Base-by-base conservation (phyloP, 2,329 filamentous ascomycete genomes). In the Scorias spongiosa region DNA sequence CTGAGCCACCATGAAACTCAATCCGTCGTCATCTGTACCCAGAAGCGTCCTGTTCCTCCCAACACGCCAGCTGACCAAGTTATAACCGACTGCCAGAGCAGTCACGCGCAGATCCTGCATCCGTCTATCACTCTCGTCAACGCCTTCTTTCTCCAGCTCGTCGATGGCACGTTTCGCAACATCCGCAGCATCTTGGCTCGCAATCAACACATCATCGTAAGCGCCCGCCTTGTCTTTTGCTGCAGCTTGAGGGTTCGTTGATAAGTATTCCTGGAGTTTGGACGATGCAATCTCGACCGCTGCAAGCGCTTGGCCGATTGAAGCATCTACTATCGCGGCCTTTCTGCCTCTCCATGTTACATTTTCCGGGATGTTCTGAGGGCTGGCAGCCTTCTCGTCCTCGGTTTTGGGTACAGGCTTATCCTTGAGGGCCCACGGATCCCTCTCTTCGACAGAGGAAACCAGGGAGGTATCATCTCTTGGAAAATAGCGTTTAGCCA, bases 91-190 rank as follows among this genome's bases (percentile, higher is more conserved):
- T 1, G 89, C 87, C 0, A 93, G 93, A 48, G 84, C 81, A 2
- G 88, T 93, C 46, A 98, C 82, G 52, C 94, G 88, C 39, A 98
- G 68, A 54, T 87, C 80, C 64, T 98, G 91, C 79, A 98, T 87
- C 45, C 86, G 78, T 30, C 77, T 67, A 57, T 98, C 89, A 45
- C 85, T 80, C 59, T 86, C 84, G 17, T 84, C 75, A 11, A 94
- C 76, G 1, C 86, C 84, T 60, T 98, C 91, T 47, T 75, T 79
- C 42, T 77, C 76, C 45, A 95, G 69, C 61, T 96, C 91, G 51
- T 96, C 89, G 47, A 95, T 93, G 10, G 87, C 87, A 54, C 83
- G 80, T 63, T 94, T 93, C 1, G 88, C 91, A 5, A 87, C 86
- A 64, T 98, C 91, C 15, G 89, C 86, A 2, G 85, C 86, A 59